phyloP scores from a whole-genome alignment of 2,329 filamentous ascomycete genomes.

The Alternaria burnsii region DNA sequence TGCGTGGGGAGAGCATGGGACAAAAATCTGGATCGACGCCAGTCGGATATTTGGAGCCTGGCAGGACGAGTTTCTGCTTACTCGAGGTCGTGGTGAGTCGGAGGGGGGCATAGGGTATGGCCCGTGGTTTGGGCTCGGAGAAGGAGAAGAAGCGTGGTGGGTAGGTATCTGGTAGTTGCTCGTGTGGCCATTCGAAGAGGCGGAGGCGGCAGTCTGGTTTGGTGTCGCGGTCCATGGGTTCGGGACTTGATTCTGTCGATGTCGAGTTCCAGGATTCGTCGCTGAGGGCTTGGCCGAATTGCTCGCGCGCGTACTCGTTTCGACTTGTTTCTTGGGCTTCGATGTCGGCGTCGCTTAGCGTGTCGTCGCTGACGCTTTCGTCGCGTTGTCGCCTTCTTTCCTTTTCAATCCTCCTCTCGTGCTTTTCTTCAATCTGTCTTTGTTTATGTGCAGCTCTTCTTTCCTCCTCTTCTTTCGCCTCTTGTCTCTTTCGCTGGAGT shows the following conservation, averaged over 20 bases:
- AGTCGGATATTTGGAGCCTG: conserved; percentile 29
- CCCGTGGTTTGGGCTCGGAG: conserved; percentile 13
- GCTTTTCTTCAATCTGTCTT: conserved; percentile 12
- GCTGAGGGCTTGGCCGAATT: conserved; percentile 23
- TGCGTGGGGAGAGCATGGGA: conserved; percentile 26
- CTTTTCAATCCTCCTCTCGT: conserved; percentile 17
- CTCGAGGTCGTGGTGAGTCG: conserved; percentile 33
- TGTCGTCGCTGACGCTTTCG: conserved; percentile 29
- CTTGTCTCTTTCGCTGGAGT: conserved; percentile 14
- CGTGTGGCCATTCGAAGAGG: conserved; percentile 41
- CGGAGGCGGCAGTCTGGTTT: conserved; percentile 28
- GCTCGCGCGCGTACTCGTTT: conserved; percentile 7
- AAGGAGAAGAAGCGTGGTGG: not conserved
- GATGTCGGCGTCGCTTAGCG: not conserved
- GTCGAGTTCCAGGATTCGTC: conserved; percentile 35
- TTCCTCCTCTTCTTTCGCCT: conserved; percentile 21
- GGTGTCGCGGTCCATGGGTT: conserved; percentile 2
- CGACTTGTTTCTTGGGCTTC: conserved; percentile 2
- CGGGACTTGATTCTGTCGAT: conserved; percentile 18
- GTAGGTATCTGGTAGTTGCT: conserved; percentile 14
- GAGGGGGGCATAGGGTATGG: conserved; percentile 35
- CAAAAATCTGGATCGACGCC: conserved; percentile 32
- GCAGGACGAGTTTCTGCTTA: conserved; percentile 35
- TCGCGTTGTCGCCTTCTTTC: conserved; percentile 15
- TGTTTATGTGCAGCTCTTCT: conserved; percentile 12